Percentiles rank a stretch among this genome's conserved stretches.
phyloP scores from a whole-genome alignment of 139 green algal genomes.

The Chlamydomonas applanata region DNA sequence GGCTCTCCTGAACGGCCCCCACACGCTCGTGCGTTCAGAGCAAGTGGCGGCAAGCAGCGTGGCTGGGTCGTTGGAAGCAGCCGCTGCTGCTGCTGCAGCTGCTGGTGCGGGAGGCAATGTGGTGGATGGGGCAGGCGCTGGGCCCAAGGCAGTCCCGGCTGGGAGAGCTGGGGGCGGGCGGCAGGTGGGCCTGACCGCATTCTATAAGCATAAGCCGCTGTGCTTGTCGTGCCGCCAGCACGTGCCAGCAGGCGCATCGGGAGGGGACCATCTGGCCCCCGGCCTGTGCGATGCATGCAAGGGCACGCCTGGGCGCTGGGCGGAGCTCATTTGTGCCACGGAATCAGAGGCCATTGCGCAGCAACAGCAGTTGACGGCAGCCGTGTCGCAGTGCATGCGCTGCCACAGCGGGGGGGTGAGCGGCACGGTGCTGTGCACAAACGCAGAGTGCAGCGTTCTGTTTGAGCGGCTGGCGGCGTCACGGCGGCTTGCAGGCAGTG shows the following conservation, averaged over 20 bases:
- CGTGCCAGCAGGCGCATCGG: neutral
- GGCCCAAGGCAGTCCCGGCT: neutral
- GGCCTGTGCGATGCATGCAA: constrained; percentile 49
- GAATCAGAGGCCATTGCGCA: constrained; percentile 11
- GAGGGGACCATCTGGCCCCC: neutral
- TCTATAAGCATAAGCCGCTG: constrained; percentile 42
- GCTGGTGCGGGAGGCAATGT: neutral
- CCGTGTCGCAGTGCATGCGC: constrained; percentile 36
- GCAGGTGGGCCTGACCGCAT: constrained; percentile 35
- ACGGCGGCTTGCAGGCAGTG: constrained; percentile 10
- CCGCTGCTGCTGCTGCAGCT: neutral
- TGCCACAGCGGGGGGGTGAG: constrained; percentile 62
- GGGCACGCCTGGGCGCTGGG: neutral
- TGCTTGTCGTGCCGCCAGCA: constrained; percentile 54
- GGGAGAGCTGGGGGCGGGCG: neutral
- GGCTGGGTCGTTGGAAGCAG: neutral
- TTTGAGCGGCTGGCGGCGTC: constrained; percentile 41
- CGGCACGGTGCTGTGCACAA: constrained; percentile 60
- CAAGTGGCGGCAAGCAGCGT: constrained; percentile 1
- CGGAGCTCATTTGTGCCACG: constrained; percentile 15
- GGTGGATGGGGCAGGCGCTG: neutral
- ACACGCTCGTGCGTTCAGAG: constrained; percentile 44
- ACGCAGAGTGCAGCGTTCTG: constrained; percentile 64
- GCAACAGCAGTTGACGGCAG: constrained; percentile 10
- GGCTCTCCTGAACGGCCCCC: constrained; percentile 36